Conservation (phyloP, 352 stramenopile genomes). For the Halophytophthora polymorphica region DNA sequence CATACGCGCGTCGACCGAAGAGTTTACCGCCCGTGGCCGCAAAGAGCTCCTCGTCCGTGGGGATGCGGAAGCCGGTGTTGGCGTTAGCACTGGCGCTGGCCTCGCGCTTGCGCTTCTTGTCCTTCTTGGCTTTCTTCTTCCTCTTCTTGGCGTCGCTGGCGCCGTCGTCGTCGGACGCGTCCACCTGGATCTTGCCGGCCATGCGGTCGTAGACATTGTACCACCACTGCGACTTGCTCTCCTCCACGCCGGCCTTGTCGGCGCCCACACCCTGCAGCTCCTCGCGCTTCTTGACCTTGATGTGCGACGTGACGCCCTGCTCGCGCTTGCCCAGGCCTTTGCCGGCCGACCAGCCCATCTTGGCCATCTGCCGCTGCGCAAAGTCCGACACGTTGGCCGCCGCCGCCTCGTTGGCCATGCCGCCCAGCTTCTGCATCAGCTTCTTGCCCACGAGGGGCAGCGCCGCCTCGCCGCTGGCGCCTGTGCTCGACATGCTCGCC, state of each 20-base stretch:
- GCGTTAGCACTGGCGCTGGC: constrained; percentile 14
- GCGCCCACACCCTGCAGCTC: constrained; percentile 91
- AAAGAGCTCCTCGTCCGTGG: constrained; percentile 96
- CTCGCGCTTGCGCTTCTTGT: constrained; percentile 37
- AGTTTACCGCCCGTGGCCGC: constrained; percentile 92
- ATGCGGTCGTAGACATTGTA: constrained; percentile 88
- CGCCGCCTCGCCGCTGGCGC: constrained; percentile 8
- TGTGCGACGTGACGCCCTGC: constrained; percentile 91
- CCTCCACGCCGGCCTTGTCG: constrained; percentile 62
- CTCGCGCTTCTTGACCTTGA: constrained; percentile 93
- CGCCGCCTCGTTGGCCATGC: constrained; percentile 78
- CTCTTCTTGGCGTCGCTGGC: constrained; percentile 43
- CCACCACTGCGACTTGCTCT: constrained; percentile 83
- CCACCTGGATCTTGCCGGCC: constrained; percentile 84
- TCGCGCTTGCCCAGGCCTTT: constrained; percentile 96
- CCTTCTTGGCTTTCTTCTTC: constrained; percentile 36
- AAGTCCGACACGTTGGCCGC: constrained; percentile 71
- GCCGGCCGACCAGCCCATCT: constrained; percentile 95
- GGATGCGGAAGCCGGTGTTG: constrained; percentile 61
- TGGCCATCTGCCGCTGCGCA: constrained; percentile 87
- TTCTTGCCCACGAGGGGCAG: constrained; percentile 85
- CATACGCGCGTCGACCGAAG: constrained; percentile 93
- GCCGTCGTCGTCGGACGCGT: constrained; percentile 51
- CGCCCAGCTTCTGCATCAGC: constrained; percentile 67
- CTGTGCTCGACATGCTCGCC: constrained; percentile 7